phyloP scores from a whole-genome alignment of 1,139 yeast species.

The Candida albicans region DNA sequence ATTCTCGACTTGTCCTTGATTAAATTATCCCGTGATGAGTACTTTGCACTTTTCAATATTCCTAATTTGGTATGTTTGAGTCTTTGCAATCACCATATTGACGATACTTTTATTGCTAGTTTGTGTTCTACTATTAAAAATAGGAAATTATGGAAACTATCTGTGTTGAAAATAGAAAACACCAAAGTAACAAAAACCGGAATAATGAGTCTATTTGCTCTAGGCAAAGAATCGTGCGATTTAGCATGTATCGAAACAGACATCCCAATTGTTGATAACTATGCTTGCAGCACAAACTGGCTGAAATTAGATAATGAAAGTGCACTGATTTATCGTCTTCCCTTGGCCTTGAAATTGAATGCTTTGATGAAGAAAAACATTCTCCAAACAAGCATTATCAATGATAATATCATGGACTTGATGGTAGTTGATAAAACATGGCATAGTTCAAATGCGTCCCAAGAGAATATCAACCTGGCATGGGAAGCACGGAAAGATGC shows the following conservation, averaged over 20 bases:
- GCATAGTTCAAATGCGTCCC: neutral
- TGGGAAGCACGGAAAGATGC: constrained; percentile 7
- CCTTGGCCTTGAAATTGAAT: constrained; percentile 29
- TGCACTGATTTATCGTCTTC: constrained; percentile 20
- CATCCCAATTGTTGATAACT: constrained; percentile 1
- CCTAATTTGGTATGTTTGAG: constrained; percentile 34
- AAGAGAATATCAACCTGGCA: neutral
- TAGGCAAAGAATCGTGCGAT: constrained; percentile 10
- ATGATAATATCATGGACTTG: constrained; percentile 1
- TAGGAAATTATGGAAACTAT: constrained; percentile 24
- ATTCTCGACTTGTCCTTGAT: constrained; percentile 20
- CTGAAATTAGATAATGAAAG: constrained; percentile 12
- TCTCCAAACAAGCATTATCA: neutral
- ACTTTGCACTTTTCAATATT: constrained; percentile 29
- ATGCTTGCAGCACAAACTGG: constrained; percentile 25
- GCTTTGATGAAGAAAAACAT: constrained; percentile 6
- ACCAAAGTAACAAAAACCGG: constrained; percentile 11
- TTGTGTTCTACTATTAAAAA: constrained; percentile 25
- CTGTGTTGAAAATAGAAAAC: constrained; percentile 23
- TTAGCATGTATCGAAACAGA: constrained; percentile 29
- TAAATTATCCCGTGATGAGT: constrained; percentile 23
- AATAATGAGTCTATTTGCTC: constrained; percentile 14
- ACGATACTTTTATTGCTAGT: constrained; percentile 32
- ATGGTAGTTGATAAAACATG: constrained; percentile 1
- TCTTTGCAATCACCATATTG: constrained; percentile 30